phyloP scores from a whole-genome alignment of 306 rosid species.

The Trichosanthes truncata region DNA sequence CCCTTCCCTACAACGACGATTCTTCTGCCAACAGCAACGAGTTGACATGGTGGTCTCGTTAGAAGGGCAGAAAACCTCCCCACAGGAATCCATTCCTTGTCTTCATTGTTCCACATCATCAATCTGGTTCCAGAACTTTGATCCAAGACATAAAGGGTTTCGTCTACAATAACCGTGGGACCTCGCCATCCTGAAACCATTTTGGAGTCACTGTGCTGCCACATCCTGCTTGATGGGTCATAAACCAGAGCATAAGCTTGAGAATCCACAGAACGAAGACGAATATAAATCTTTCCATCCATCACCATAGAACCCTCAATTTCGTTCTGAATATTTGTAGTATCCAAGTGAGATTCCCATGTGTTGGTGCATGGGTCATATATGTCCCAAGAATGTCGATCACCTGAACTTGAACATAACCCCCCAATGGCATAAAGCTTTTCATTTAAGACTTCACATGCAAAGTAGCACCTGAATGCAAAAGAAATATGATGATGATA shows the following conservation, averaged over 20 bases:
- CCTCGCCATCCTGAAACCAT: constrained; percentile 86
- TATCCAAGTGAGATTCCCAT: constrained; percentile 46
- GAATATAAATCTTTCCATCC: constrained; percentile 71
- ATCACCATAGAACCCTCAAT: constrained; percentile 64
- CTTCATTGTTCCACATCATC: constrained; percentile 58
- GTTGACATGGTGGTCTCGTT: constrained; percentile 69
- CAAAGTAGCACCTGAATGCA: constrained; percentile 66
- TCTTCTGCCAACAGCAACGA: constrained; percentile 60
- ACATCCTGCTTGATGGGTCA: constrained; percentile 58
- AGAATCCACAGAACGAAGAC: constrained; percentile 37
- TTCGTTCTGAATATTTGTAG: constrained; percentile 41
- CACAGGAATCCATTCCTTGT: constrained; percentile 52
- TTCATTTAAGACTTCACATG: constrained; percentile 63
- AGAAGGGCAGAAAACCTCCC: constrained; percentile 73
- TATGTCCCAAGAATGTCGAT: constrained; percentile 72
- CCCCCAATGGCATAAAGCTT: constrained; percentile 83
- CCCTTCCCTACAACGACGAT: constrained; percentile 67
- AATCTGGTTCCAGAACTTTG: constrained; percentile 66
- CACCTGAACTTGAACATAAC: constrained; percentile 50
- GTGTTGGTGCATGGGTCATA: constrained; percentile 42
- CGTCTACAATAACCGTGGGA: constrained; percentile 63
- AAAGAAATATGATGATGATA: constrained; percentile 1
- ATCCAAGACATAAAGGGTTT: constrained; percentile 57
- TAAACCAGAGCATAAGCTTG: constrained; percentile 51
- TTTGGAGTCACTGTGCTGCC: constrained; percentile 75